phyloP scores from a whole-genome alignment of 768 basidiomycete species.

The Mycena metata region DNA sequence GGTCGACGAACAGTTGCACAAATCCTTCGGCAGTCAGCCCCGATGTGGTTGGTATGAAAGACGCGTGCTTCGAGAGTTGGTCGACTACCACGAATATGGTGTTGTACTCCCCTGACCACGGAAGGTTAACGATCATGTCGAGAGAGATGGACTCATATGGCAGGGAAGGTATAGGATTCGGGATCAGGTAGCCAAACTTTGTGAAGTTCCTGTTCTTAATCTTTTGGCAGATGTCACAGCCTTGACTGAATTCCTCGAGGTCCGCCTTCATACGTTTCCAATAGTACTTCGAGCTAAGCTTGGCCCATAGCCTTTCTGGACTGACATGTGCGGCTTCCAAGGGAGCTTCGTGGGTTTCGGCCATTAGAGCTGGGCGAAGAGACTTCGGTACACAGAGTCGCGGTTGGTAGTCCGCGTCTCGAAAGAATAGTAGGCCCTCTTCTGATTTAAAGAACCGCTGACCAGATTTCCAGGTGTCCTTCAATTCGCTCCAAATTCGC shows the following conservation, averaged over 20 bases:
- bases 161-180: slow-evolving; percentile 38
- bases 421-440: slow-evolving; percentile 33
- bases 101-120: slow-evolving; percentile 32
- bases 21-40: slow-evolving; percentile 6
- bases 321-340: slow-evolving; percentile 26
- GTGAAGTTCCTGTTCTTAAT: slow-evolving; percentile 1
- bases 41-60: slow-evolving; percentile 24
- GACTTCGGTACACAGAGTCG: slow-evolving; percentile 38
- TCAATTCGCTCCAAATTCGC: too few relatives aligned
- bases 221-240: slow-evolving; percentile 8
- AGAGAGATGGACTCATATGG: slow-evolving; percentile 40
- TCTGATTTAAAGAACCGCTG: slow-evolving; percentile 29
- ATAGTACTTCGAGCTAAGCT: neutral
- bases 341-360: neutral
- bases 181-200: slow-evolving; percentile 34
- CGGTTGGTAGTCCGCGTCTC: slow-evolving; percentile 32
- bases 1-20: neutral
- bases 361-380: too few relatives aligned
- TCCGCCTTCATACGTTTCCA: neutral
- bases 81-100: neutral
- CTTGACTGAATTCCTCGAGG: too few relatives aligned
- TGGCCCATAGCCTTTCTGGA: neutral
- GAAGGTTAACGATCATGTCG: slow-evolving; percentile 45
- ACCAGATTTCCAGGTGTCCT: slow-evolving; percentile 24
- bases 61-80: slow-evolving; percentile 19